Conservation (phyloP, 305 asterid species). For the Solanum hybrid region DNA sequence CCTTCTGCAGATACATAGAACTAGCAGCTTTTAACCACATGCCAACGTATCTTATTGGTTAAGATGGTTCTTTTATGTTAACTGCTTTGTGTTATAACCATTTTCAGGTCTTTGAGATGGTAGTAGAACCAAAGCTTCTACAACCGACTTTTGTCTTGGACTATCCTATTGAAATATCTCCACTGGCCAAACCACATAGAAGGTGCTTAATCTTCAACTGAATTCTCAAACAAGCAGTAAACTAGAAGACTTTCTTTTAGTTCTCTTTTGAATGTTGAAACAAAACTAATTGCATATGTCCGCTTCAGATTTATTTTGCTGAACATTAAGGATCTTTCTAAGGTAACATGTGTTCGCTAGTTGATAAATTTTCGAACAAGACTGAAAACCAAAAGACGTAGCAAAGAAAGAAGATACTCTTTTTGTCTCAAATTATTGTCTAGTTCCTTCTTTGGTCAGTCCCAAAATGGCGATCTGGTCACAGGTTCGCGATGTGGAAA, state of each 20-base stretch:
- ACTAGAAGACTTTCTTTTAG: background rate
- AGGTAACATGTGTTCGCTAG: background rate
- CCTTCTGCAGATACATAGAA: background rate
- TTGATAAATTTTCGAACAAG: background rate
- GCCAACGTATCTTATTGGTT: background rate
- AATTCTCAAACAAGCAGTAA: background rate
- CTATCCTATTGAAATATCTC: conserved; percentile 93
- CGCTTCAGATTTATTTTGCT: background rate
- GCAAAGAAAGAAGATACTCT: background rate
- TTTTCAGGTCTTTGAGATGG: conserved; percentile 73
- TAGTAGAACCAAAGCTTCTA: conserved; percentile 70
- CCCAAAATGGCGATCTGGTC: background rate
- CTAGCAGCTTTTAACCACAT: background rate
- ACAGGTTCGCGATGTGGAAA: background rate
- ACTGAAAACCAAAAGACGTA: background rate
- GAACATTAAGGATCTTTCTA: background rate
- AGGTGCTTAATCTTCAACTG: conserved; percentile 31
- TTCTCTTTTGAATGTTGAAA: background rate
- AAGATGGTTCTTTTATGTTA: background rate
- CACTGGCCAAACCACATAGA: conserved; percentile 96
- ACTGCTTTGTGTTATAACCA: background rate
- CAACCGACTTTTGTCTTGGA: conserved; percentile 98
- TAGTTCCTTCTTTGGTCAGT: background rate
- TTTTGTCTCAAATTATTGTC: background rate
- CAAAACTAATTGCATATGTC: background rate